phyloP scores from a whole-genome alignment of 176 grass and related monocot genomes.

The Carex scoparia region DNA sequence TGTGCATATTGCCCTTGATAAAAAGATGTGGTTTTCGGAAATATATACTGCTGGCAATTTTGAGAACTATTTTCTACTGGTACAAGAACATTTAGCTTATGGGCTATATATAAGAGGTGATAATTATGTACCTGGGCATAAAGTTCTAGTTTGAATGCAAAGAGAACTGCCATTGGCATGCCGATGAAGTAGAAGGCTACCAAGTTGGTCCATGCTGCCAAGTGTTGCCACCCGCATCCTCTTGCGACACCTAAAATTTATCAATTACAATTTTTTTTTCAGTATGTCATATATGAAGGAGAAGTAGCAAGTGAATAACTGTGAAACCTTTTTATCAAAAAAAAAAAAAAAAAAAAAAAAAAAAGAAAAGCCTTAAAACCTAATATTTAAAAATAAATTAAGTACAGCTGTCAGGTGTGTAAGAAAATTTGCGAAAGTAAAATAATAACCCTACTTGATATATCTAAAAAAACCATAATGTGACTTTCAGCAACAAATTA shows the following conservation, averaged over 20 bases:
- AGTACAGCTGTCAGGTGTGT: neutral
- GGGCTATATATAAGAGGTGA: neutral
- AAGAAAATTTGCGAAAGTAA: neutral
- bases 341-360: too few relatives aligned
- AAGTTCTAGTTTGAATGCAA: slow-evolving; percentile 64
- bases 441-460: neutral
- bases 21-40: too few relatives aligned
- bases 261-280: neutral
- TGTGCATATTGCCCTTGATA: too few relatives aligned
- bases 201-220: slow-evolving; percentile 71
- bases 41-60: neutral
- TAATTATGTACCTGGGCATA: slow-evolving; percentile 28
- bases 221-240: slow-evolving; percentile 95
- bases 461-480: neutral
- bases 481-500: neutral
- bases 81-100: neutral
- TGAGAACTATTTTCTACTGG: neutral
- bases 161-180: slow-evolving; percentile 62
- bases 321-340: neutral
- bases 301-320: neutral
- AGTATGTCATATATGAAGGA: neutral
- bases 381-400: neutral
- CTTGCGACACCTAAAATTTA: slow-evolving; percentile 52
- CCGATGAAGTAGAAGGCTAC: slow-evolving; percentile 86
- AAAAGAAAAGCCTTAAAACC: too few relatives aligned